Evolutionary conservation across 2,329 filamentous ascomycete genomes (phyloP).

Genomic region (Rutstroemia sp.): DNA sequence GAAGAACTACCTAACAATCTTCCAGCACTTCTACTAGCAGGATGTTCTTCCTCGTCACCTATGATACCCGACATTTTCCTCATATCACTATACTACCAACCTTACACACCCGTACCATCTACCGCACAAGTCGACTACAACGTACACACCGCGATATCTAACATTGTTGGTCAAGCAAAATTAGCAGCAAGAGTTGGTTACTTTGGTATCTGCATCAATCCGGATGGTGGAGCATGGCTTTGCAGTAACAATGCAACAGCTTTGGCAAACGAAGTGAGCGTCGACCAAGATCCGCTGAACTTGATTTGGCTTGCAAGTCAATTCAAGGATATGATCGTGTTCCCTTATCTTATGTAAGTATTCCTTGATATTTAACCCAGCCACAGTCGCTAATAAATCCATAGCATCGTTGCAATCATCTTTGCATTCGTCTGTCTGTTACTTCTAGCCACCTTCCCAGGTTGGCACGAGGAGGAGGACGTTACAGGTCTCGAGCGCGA

Average conservation of each 20-base stretch:
- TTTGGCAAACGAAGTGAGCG: conserved; percentile 77
- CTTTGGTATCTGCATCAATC: conserved; percentile 95
- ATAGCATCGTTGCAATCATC: conserved; percentile 91
- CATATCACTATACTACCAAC: conserved; percentile 88
- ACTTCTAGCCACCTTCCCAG: conserved; percentile 90
- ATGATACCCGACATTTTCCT: conserved; percentile 95
- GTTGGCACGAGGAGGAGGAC: conserved; percentile 91
- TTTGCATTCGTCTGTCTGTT: conserved; percentile 95
- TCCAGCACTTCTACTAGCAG: conserved; percentile 79
- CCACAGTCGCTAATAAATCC: conserved; percentile 12
- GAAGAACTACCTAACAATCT: conserved; percentile 13
- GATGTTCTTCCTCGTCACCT: conserved; percentile 93
- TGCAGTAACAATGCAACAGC: conserved; percentile 97
- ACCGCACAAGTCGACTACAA: conserved; percentile 87
- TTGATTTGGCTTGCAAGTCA: conserved; percentile 94
- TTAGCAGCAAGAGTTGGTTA: conserved; percentile 92
- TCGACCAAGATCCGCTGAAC: conserved; percentile 94
- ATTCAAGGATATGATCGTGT: conserved; percentile 98
- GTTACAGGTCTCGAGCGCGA: conserved; percentile 75
- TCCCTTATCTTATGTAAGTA: conserved; percentile 87
- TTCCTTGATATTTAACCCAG: background rate
- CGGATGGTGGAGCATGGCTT: conserved; percentile 82
- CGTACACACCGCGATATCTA: conserved; percentile 75
- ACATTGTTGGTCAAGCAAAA: conserved; percentile 78
- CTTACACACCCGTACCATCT: conserved; percentile 73